phyloP scores from a whole-genome alignment of 192 early-diverging fungal species.

The Gaertneriomyces sp. region DNA sequence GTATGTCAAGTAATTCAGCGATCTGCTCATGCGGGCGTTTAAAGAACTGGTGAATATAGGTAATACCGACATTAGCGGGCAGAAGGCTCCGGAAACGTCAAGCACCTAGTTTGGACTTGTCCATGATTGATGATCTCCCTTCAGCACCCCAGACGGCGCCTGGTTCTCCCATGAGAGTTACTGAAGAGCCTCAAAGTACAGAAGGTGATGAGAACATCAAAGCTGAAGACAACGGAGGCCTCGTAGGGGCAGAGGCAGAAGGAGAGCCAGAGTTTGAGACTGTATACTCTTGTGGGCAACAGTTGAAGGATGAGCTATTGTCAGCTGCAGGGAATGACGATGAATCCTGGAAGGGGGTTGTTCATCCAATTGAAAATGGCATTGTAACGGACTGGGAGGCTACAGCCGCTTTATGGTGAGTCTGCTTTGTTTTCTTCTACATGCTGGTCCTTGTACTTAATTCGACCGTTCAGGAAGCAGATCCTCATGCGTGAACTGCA shows the following conservation, averaged over 20 bases:
- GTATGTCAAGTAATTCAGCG: conserved; percentile 35
- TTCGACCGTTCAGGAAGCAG: conserved; percentile 54
- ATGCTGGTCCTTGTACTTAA: neutral
- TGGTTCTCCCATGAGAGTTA: too few species aligned
- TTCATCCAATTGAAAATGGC: conserved; percentile 21
- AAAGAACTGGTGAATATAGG: conserved; percentile 3
- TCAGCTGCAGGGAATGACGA: neutral
- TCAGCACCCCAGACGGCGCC: too few species aligned
- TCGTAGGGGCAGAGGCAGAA: neutral
- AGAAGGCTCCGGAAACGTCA: neutral
- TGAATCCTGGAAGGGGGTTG: neutral
- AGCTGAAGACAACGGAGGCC: neutral
- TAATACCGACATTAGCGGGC: conserved; percentile 6
- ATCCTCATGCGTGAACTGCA: conserved; percentile 71
- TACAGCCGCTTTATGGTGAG: conserved; percentile 65
- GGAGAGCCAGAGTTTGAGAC: neutral
- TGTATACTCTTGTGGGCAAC: conserved; percentile 8
- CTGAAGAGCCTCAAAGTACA: neutral
- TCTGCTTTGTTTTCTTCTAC: neutral
- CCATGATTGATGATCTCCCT: too few species aligned
- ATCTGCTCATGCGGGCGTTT: neutral
- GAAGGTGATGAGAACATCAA: neutral
- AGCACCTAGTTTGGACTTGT: neutral
- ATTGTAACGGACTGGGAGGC: conserved; percentile 40
- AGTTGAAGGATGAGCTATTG: conserved; percentile 4